phyloP scores from a whole-genome alignment of 495 filamentous ascomycete genomes.

The Chaetomium tenue region DNA sequence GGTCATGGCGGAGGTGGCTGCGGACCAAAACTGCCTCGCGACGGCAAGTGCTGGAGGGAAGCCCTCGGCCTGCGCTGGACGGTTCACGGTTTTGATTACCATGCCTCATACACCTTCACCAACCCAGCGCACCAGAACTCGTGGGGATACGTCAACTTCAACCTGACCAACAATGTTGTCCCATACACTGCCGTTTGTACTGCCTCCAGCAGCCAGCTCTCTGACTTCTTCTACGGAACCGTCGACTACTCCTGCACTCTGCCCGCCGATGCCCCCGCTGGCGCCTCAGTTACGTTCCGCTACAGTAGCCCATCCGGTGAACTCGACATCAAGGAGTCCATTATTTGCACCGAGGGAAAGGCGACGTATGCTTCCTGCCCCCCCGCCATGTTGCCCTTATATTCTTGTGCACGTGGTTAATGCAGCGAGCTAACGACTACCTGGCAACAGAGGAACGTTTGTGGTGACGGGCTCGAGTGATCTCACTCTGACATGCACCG shows the following conservation, averaged over 20 bases:
- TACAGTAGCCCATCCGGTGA: conserved; percentile 36
- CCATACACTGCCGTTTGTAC: conserved; percentile 36
- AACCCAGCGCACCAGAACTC: conserved; percentile 46
- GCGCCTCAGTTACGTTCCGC: conserved; percentile 32
- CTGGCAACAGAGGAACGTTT: conserved; percentile 34
- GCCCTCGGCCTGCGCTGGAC: conserved; percentile 20
- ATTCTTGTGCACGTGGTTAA: too few species aligned
- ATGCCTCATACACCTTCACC: conserved; percentile 40
- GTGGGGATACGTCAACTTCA: conserved; percentile 45
- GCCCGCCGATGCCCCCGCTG: conserved; percentile 13
- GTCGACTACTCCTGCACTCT: conserved; percentile 37
- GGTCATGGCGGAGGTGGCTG: neutral
- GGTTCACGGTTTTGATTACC: conserved; percentile 37
- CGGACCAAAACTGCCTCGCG: conserved; percentile 9
- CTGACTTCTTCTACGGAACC: conserved; percentile 46
- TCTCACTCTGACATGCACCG: conserved; percentile 41
- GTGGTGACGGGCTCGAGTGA: conserved; percentile 35
- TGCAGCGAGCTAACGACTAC: neutral
- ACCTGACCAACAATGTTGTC: conserved; percentile 41
- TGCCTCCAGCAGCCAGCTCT: conserved; percentile 39
- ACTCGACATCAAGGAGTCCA: conserved; percentile 41
- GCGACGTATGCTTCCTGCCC: conserved; percentile 29
- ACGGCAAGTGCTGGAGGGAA: conserved; percentile 20
- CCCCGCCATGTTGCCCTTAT: too few species aligned
- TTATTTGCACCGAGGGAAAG: conserved; percentile 32